phyloP scores from a whole-genome alignment of 1,284 basidiomycete species.

The Phylloporus sp. region DNA sequence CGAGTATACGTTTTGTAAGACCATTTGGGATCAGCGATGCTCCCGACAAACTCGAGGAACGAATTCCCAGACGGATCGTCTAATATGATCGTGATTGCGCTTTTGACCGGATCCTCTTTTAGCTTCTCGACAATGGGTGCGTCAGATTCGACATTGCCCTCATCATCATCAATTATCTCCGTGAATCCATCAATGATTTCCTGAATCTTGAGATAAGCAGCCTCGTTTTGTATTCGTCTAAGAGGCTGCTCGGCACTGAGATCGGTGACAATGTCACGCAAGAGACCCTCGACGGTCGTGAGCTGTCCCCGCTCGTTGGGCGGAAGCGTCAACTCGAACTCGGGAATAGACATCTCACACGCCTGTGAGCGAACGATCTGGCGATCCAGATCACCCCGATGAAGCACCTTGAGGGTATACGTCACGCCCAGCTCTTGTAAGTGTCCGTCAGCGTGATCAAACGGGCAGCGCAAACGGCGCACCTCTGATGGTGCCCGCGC shows the following conservation, averaged over 20 bases:
- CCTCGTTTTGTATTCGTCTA: slow-evolving; percentile 84
- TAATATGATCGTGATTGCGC: slow-evolving; percentile 83
- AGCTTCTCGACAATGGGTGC: slow-evolving; percentile 40
- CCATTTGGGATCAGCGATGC: slow-evolving; percentile 92
- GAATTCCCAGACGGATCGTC: slow-evolving; percentile 97
- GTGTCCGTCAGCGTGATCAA: neutral
- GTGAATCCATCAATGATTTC: slow-evolving; percentile 74
- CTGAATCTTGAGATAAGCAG: slow-evolving; percentile 83
- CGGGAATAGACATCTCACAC: slow-evolving; percentile 86
- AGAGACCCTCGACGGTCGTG: slow-evolving; percentile 94
- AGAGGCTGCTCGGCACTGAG: slow-evolving; percentile 87
- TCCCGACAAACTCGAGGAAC: slow-evolving; percentile 86
- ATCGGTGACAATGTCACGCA: slow-evolving; percentile 88
- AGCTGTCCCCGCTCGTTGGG: slow-evolving; percentile 84
- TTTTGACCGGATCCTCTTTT: slow-evolving; percentile 58
- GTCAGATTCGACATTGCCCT: slow-evolving; percentile 53
- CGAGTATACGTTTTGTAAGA: slow-evolving; percentile 87
- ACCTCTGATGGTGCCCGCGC: slow-evolving; percentile 90
- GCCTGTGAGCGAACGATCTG: slow-evolving; percentile 92
- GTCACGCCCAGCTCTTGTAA: slow-evolving; percentile 67
- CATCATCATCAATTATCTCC: slow-evolving; percentile 67
- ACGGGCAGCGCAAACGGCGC: slow-evolving; percentile 36
- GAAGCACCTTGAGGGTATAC: slow-evolving; percentile 86
- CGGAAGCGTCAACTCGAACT: slow-evolving; percentile 92
- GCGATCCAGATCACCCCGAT: slow-evolving; percentile 85